Base-by-base conservation (phyloP, 495 filamentous ascomycete genomes). In the Neurospora cerealis region DNA sequence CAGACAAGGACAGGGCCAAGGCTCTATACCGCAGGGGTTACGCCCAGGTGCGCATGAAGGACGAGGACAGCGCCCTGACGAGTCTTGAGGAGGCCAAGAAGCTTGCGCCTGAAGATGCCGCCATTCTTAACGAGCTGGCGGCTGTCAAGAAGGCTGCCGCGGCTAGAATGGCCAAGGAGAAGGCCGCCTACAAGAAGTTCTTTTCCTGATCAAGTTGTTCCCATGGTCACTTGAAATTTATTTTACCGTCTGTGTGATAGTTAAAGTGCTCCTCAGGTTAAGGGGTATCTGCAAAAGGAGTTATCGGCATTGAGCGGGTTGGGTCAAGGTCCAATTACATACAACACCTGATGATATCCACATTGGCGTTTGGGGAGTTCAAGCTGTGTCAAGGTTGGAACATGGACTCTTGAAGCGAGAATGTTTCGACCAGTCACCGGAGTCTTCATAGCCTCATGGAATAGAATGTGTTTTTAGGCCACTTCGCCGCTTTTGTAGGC, bases 181-280 rank as follows among this genome's bases (percentile, higher is more conserved):
- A 93, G 86, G 92, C 90, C 40, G 92, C 91, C 37, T 96, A 93
- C 79, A 89, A 89, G 84, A 97, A 94, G 85, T 95, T 95, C 85
- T 98, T 98, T 78, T 79, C 74, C 17, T 87, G 69, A 74, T 34
- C 36, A 24, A 19, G n/a, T 32, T 32, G 44, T 9, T 34, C 15
- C 15, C 9, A 17, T 32, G 32, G 17, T 8, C 6, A 36, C 54
- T 17, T 19, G 54, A 34, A 15, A 19, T 66, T 32, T n/a, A 7
- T 36, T 24, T n/a, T 62, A 71, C 32, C 38, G 19, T 40, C 10
- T 72, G 24, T 37, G 54, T 66, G 15, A 15, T 34, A 34, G 13
- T 66, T 66, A 19, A 66, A 36, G 54, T 66, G 28, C 28, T 19
- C 54, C 11, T 19, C 54, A 7, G 28, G 15, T 66, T 36, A 66